phyloP scores from a whole-genome alignment of 306 rosid species.

The Malus sieversii region DNA sequence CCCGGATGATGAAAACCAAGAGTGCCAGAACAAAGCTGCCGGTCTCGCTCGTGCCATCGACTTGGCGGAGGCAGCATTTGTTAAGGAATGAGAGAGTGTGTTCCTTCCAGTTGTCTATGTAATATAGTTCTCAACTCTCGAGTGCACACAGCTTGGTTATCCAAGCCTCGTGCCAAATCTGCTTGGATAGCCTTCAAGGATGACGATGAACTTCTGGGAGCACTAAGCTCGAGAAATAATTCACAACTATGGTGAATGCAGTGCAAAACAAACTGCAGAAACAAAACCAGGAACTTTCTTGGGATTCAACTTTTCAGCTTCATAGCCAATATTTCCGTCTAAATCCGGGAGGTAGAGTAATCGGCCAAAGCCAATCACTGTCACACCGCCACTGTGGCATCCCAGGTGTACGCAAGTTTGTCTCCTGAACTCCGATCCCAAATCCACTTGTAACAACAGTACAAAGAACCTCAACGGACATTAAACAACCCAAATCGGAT shows the following conservation, averaged over 20 bases:
- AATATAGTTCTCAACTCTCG: not conserved
- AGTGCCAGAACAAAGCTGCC: slow-evolving; percentile 91
- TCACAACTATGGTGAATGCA: not conserved
- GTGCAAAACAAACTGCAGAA: not conserved
- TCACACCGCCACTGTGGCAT: not conserved
- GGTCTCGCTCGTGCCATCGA: slow-evolving; percentile 80
- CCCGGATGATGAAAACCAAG: slow-evolving; percentile 65
- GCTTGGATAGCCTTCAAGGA: not conserved
- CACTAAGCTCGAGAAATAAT: not conserved
- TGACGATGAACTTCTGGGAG: not conserved
- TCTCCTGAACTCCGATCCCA: not conserved
- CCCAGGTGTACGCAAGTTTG: not conserved
- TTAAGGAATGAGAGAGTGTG: slow-evolving; percentile 16
- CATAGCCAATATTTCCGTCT: not conserved
- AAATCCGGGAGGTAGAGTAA: not conserved
- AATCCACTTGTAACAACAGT: too few relatives aligned
- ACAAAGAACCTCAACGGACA: not conserved
- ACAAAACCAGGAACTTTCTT: not conserved
- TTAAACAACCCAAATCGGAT: not conserved
- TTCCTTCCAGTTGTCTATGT: not conserved
- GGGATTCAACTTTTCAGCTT: not conserved
- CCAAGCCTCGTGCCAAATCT: not conserved
- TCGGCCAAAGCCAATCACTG: not conserved
- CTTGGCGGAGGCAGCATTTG: slow-evolving; percentile 70
- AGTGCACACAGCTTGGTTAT: not conserved